Evolutionary conservation across 2,329 filamentous ascomycete species (phyloP).

Genomic region (Ceratocystis diversiconidia): DNA sequence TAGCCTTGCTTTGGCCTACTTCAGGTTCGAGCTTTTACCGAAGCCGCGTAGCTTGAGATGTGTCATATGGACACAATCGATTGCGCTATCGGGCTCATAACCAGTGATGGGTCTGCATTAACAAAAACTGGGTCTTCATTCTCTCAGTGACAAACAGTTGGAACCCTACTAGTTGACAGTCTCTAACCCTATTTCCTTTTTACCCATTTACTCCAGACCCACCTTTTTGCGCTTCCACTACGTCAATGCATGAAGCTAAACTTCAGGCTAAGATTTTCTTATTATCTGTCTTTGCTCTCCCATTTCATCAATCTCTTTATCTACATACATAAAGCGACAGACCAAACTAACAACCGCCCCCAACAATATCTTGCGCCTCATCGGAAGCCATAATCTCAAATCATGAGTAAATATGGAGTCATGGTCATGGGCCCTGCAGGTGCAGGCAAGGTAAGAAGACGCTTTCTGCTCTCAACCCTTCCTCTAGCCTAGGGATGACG

Average conservation of each 20-base stretch:
- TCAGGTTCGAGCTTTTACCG: background rate
- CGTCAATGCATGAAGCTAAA: background rate
- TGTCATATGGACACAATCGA: background rate
- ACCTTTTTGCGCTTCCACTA: background rate
- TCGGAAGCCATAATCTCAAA: conserved; percentile 20
- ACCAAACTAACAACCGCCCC: background rate
- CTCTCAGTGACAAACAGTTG: too few relatives aligned
- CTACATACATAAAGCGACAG: background rate
- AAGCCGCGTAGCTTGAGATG: conserved; percentile 3
- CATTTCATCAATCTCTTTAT: background rate
- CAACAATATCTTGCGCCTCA: background rate
- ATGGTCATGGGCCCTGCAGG: conserved; percentile 95
- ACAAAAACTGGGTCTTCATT: background rate
- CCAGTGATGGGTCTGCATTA: background rate
- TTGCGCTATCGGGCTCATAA: background rate
- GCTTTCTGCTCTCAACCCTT: background rate
- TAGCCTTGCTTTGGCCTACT: background rate
- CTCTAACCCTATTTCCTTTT: background rate
- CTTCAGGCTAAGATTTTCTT: background rate
- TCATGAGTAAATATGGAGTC: conserved; percentile 86
- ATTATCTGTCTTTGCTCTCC: background rate
- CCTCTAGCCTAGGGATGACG: background rate
- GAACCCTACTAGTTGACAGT: background rate
- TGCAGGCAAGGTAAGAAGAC: conserved; percentile 60
- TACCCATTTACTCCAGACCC: background rate